These are phyloP conservation scores for Tylopilus orsonianus DNA, from an alignment of 1,284 basidiomycete genomes.

Conservation along the genomic window DNA sequence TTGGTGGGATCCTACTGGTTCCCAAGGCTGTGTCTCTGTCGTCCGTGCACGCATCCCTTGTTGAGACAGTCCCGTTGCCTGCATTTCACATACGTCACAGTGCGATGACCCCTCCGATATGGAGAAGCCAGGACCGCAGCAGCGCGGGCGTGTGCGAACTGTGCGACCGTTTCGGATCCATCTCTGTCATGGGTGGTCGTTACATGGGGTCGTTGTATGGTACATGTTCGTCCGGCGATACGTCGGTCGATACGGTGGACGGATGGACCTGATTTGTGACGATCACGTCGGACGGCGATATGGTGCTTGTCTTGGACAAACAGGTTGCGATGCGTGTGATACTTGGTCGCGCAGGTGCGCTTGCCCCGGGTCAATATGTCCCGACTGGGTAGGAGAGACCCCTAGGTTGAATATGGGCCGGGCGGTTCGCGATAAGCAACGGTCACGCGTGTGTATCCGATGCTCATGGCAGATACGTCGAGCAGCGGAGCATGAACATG, in stretches of 20 bases:
- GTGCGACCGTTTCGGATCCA: neutral
- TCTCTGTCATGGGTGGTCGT: neutral
- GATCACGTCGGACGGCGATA: constrained; percentile 1
- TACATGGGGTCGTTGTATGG: neutral
- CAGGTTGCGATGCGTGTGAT: neutral
- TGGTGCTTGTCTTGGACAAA: neutral
- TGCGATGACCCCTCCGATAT: neutral
- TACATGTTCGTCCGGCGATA: neutral
- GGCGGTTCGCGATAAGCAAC: neutral
- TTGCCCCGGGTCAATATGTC: neutral
- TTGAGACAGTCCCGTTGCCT: neutral
- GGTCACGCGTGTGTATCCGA: no score
- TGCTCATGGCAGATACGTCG: no score
- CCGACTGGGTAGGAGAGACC: neutral
- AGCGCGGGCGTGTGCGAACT: neutral
- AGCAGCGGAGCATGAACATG: no score
- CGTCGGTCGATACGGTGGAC: neutral
- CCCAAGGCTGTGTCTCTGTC: neutral
- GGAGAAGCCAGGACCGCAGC: neutral
- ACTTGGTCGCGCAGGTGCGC: neutral
- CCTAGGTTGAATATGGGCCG: neutral
- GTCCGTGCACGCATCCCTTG: no score
- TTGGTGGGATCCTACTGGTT: neutral
- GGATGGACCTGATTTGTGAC: neutral
- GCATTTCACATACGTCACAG: neutral